A percentile compares a stretch with the other conserved stretches of the same genome.
These are phyloP conservation scores for Arabidopsis arenosa DNA, from an alignment of 345 rosid genomes.

Conservation along the genomic window DNA sequence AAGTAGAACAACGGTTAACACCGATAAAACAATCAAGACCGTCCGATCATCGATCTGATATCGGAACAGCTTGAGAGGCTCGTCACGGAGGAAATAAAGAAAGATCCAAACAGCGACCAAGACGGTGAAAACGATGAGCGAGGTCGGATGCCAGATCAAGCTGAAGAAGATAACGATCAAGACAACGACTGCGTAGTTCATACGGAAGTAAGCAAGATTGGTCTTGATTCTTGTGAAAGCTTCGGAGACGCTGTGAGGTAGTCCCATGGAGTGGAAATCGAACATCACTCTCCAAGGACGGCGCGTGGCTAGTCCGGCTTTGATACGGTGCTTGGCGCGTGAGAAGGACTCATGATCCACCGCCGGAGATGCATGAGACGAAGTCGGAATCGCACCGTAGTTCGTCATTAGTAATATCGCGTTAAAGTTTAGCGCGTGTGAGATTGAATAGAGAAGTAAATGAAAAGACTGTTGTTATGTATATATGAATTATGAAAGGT, in stretches of 20 bases:
- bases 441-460: slow-evolving; percentile 2
- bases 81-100: slow-evolving; percentile 77
- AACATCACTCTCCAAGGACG: slow-evolving; percentile 77
- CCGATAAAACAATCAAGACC: slow-evolving; percentile 54
- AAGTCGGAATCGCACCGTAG: slow-evolving; percentile 84
- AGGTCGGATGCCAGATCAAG: slow-evolving; percentile 70
- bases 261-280: slow-evolving; percentile 49
- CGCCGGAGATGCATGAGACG: slow-evolving; percentile 52
- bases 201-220: slow-evolving; percentile 62
- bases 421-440: not conserved
- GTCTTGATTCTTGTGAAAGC: slow-evolving; percentile 52
- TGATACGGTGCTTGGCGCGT: slow-evolving; percentile 66
- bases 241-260: slow-evolving; percentile 51
- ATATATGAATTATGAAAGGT: not conserved
- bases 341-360: slow-evolving; percentile 58
- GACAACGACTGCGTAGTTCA: slow-evolving; percentile 66
- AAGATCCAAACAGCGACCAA: slow-evolving; percentile 72
- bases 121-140: slow-evolving; percentile 71
- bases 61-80: slow-evolving; percentile 62
- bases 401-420: slow-evolving; percentile 51
- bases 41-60: slow-evolving; percentile 59
- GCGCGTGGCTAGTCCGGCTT: slow-evolving; percentile 62
- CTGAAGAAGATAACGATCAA: slow-evolving; percentile 66
- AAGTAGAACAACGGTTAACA: slow-evolving; percentile 61
- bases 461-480: slow-evolving; percentile 20